Evolutionary conservation across 768 basidiomycete species (phyloP).

Genomic region (Agrocybe pediades): DNA sequence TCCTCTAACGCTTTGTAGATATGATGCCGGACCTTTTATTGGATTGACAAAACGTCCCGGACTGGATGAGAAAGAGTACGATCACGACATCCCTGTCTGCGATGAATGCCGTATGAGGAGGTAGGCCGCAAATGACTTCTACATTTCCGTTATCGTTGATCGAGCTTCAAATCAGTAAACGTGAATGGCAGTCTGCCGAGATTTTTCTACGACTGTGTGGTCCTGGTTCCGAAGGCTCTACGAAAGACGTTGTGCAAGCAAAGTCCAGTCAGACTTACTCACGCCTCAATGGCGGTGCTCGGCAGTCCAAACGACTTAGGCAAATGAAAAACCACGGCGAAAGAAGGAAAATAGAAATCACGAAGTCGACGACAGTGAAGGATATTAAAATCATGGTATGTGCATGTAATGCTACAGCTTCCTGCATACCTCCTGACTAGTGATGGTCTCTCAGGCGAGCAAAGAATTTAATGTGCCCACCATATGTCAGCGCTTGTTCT

Average conservation of each 20-base stretch:
- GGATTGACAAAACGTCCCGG: constrained; percentile 25
- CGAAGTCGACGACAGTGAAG: constrained; percentile 70
- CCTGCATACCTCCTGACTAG: not conserved
- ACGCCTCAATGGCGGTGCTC: constrained; percentile 43
- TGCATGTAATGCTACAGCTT: not conserved
- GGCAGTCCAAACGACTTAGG: constrained; percentile 75
- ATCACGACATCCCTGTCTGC: constrained; percentile 58
- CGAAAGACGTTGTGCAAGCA: constrained; percentile 3
- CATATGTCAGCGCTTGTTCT: constrained; percentile 74
- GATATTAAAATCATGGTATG: constrained; percentile 77
- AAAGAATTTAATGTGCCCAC: constrained; percentile 67
- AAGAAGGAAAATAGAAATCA: constrained; percentile 53
- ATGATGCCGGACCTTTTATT: constrained; percentile 57
- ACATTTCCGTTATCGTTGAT: constrained; percentile 1
- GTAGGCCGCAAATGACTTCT: constrained; percentile 31
- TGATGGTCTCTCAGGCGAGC: constrained; percentile 48
- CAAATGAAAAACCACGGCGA: constrained; percentile 53
- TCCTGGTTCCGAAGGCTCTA: constrained; percentile 17
- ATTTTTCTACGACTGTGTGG: constrained; percentile 54
- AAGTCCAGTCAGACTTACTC: constrained; percentile 25
- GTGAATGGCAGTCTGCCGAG: constrained; percentile 60
- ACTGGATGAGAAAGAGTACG: constrained; percentile 36
- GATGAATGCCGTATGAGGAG: constrained; percentile 59
- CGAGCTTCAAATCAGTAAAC: constrained; percentile 38
- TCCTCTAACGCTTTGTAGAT: constrained; percentile 40